Evolutionary conservation across 441 rosid genomes (phyloP).

Genomic region (Erodium chrysanthum): DNA sequence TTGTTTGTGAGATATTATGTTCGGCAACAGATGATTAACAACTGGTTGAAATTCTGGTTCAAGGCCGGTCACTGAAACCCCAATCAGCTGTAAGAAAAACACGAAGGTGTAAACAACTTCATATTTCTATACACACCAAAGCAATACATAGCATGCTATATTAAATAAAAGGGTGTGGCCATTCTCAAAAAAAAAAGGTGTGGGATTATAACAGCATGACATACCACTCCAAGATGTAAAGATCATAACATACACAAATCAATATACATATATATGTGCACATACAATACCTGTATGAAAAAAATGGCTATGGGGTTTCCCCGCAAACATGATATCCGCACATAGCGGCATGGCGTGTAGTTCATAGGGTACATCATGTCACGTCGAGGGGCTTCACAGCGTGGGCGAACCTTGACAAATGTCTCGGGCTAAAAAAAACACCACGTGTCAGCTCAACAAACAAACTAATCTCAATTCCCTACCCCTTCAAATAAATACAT

Average conservation of each 20-base stretch:
- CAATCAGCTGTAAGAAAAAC: constrained; percentile 50
- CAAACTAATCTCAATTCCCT: background rate
- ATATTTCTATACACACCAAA: constrained; percentile 1
- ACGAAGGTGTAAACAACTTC: constrained; percentile 18
- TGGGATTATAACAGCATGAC: background rate
- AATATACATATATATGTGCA: background rate
- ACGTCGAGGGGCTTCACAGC: constrained; percentile 89
- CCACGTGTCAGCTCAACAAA: background rate
- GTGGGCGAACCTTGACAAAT: constrained; percentile 71
- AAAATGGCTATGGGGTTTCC: constrained; percentile 85
- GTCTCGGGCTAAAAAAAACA: constrained; percentile 55
- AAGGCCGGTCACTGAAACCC: constrained; percentile 61
- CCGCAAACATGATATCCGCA: constrained; percentile 72
- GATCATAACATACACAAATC: background rate
- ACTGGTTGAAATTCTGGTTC: constrained; percentile 90
- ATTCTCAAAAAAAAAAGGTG: too few relatives aligned
- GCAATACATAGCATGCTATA: too few relatives aligned
- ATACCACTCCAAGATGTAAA: background rate
- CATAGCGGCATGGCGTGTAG: constrained; percentile 74
- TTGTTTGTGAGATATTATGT: constrained; percentile 57
- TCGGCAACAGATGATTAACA: constrained; percentile 64
- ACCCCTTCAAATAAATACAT: background rate
- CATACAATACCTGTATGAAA: constrained; percentile 57
- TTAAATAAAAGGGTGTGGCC: too few relatives aligned
- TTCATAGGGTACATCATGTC: constrained; percentile 71